These are phyloP conservation scores for Phaffomyces thermotolerans DNA, from an alignment of 805 yeast species.

Conservation along the genomic window DNA sequence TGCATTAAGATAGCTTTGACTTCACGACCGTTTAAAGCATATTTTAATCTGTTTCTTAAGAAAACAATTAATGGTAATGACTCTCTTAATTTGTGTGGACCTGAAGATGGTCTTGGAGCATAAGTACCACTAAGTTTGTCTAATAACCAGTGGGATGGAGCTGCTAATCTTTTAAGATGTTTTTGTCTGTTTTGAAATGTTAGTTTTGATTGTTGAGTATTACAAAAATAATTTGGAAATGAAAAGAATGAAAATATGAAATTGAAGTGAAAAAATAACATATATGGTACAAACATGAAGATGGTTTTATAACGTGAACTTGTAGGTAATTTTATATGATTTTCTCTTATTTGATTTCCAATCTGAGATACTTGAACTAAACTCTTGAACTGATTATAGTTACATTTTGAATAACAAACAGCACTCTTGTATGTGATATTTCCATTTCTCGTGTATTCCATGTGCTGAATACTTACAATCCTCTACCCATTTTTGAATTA, in stretches of 20 bases:
- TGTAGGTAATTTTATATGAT: no score
- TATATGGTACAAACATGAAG: no score
- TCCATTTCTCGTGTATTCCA: background rate
- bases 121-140: constrained; percentile 99
- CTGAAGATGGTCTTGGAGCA: constrained; percentile 99
- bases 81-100: constrained; percentile 99
- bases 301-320: no score
- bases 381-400: no score
- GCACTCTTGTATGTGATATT: background rate
- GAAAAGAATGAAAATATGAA: no score
- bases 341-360: no score
- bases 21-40: constrained; percentile 98
- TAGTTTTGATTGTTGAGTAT: constrained; percentile 7
- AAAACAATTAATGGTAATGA: constrained; percentile 94
- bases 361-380: no score
- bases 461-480: constrained; percentile 22
- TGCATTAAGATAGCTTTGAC: constrained; percentile 97
- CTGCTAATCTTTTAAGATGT: constrained; percentile 99
- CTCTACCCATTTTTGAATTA: constrained; percentile 25
- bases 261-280: no score
- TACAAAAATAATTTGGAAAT: background rate
- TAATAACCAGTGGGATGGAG: constrained; percentile 99
- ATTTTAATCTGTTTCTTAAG: constrained; percentile 97
- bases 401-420: no score
- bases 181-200: constrained; percentile 61